A percentile compares a stretch with the other conserved stretches of the same genome.
Conservation (phyloP, 371 early-diverging fungal genomes). For the Apophysomyces variabilis region DNA sequence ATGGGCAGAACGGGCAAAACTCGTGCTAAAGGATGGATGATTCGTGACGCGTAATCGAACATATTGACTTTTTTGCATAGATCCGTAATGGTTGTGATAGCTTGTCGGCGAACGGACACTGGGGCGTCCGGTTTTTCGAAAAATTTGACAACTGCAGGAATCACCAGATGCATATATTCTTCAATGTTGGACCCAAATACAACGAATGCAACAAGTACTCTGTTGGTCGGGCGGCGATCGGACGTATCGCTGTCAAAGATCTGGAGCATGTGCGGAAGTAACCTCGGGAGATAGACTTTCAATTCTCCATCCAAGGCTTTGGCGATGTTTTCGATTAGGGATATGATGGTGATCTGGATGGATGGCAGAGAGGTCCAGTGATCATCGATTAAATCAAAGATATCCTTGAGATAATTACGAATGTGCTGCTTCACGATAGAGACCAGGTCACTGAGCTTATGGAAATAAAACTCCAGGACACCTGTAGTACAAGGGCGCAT, state of each 20-base stretch:
- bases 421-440: conserved; percentile 92
- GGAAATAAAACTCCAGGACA: conserved; percentile 91
- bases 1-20: conserved; percentile 63
- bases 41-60: conserved; percentile 88
- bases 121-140: conserved; percentile 80
- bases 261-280: conserved; percentile 68
- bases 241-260: conserved; percentile 83
- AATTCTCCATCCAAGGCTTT: conserved; percentile 89
- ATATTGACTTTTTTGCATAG: conserved; percentile 84
- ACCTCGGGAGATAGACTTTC: conserved; percentile 77
- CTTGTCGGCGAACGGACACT: conserved; percentile 66
- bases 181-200: conserved; percentile 91
- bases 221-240: conserved; percentile 75
- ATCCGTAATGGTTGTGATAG: conserved; percentile 81
- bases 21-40: conserved; percentile 90
- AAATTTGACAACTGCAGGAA: conserved; percentile 85
- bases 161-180: conserved; percentile 91
- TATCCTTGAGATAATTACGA: conserved; percentile 82
- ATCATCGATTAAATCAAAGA: conserved; percentile 79
- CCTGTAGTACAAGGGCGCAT: conserved; percentile 78
- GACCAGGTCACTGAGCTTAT: conserved; percentile 83
- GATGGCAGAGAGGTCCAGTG: conserved; percentile 78
- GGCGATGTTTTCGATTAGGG: conserved; percentile 87
- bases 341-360: conserved; percentile 82
- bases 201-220: conserved; percentile 84